phyloP scores from a whole-genome alignment of 176 grass and related monocot species.

The Secale cereale region DNA sequence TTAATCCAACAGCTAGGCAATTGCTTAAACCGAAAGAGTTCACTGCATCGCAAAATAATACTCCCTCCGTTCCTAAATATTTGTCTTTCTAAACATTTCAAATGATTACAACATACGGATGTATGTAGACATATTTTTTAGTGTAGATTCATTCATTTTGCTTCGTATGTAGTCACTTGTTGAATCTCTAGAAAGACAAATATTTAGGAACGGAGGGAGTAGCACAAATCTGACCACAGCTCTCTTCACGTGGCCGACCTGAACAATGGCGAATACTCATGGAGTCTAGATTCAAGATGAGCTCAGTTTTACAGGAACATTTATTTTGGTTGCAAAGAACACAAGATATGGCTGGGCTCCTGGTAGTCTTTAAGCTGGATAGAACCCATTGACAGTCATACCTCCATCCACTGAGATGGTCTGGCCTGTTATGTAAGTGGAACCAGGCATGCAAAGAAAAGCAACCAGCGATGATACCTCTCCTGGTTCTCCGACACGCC shows the following conservation, averaged over 20 bases:
- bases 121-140: too few relatives aligned
- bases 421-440: conserved; percentile 65
- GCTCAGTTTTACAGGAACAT: not conserved
- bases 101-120: too few relatives aligned
- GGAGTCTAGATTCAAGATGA: not conserved
- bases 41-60: not conserved
- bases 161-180: too few relatives aligned
- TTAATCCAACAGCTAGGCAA: not conserved
- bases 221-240: not conserved
- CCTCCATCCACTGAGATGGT: conserved; percentile 66
- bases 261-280: not conserved
- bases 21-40: not conserved
- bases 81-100: too few relatives aligned
- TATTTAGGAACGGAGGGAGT: too few relatives aligned
- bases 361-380: conserved; percentile 7
- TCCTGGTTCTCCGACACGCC: conserved; percentile 65
- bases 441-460: conserved; percentile 64
- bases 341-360: conserved; percentile 12
- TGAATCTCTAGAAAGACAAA: too few relatives aligned
- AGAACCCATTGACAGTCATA: conserved; percentile 57
- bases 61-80: too few relatives aligned
- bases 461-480: conserved; percentile 77
- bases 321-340: not conserved
- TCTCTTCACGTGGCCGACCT: not conserved
- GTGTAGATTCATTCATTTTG: too few relatives aligned